Base-by-base conservation (phyloP, 2,329 filamentous ascomycete genomes). In the Basipetospora chlamydospora region DNA sequence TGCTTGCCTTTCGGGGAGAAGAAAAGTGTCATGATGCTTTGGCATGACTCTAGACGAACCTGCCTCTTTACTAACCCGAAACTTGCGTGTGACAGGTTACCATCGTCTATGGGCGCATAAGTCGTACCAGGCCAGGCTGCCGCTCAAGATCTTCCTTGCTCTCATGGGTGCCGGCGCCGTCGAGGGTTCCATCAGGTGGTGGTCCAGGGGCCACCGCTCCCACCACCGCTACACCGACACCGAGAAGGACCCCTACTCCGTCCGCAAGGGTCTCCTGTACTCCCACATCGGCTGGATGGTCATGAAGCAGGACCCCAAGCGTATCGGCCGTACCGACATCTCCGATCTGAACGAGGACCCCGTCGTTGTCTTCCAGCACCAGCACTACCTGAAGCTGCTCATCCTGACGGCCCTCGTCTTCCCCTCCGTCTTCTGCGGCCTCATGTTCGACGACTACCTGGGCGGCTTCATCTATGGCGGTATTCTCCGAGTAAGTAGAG, bases 171-270 rank as follows among this genome's bases (percentile, higher is more conserved):
- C 80, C 50, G 84, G 83, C 60, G 81, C 84, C 46, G 81, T 88
- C 39, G 74, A 92, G 57, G 84, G 84, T 39, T 90, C 83, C 31
- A 80, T 87, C 54, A 70, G 84, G 58, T 92, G 84, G 84, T 92
- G 84, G 85, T 77, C 82, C 42, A 75, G 81, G 49, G 83, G 80
- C 53, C 85, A 92, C 64, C 78, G 85, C 47, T 80, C 83, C 50
- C 84, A 92, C 59, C 84, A 92, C 68, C 74, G 85, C 50, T 92
- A 90, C 58, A 92, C 85, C 64, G 85, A 92, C 55, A 92, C 84
- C 51, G 81, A 87, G 26, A 90, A 90, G 67, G 84, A 92, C 48
- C 85, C 84, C 34, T 92, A 92, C 67, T 87, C 81, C 17, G 84
- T 92, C 48, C 78, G 82, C 62, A 92, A 92, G 68, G 84, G 84